These are phyloP conservation scores for Priceomyces melissophilus DNA, from an alignment of 805 yeast species.

Conservation along the genomic window DNA sequence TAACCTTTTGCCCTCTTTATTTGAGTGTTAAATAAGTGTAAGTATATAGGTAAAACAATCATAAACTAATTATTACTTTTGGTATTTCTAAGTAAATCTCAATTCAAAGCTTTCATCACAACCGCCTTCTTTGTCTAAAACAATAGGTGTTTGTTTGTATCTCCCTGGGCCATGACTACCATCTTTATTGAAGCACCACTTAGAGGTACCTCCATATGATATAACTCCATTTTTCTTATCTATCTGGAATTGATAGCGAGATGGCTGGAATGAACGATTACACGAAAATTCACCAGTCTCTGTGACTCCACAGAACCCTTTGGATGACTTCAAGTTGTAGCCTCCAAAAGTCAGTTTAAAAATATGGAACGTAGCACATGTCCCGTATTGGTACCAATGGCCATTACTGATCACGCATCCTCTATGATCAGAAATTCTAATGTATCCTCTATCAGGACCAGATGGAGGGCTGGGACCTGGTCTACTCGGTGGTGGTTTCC, in stretches of 20 bases:
- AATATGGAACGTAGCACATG: conserved; percentile 76
- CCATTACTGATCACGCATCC: conserved; percentile 89
- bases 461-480: conserved; percentile 17
- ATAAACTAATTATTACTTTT: no score
- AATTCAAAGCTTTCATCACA: conserved; percentile 11
- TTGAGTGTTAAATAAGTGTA: no score
- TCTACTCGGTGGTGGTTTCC: conserved; percentile 15
- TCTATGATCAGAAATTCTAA: conserved; percentile 46
- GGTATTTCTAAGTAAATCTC: not conserved
- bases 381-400: conserved; percentile 74
- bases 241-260: conserved; percentile 50
- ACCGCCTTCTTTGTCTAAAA: conserved; percentile 12
- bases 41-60: no score
- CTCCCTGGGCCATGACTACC: conserved; percentile 22
- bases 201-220: conserved; percentile 57
- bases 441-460: conserved; percentile 23
- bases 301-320: conserved; percentile 66
- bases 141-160: conserved; percentile 20
- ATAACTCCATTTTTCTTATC: conserved; percentile 44
- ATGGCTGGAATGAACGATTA: conserved; percentile 13
- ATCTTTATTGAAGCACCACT: conserved; percentile 56
- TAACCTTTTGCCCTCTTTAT: no score
- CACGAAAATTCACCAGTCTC: conserved; percentile 18
- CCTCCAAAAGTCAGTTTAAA: conserved; percentile 66
- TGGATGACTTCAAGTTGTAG: conserved; percentile 61